Evolutionary conservation across 352 stramenopile genomes (phyloP).

Genomic region (Peronospora belbahrii): DNA sequence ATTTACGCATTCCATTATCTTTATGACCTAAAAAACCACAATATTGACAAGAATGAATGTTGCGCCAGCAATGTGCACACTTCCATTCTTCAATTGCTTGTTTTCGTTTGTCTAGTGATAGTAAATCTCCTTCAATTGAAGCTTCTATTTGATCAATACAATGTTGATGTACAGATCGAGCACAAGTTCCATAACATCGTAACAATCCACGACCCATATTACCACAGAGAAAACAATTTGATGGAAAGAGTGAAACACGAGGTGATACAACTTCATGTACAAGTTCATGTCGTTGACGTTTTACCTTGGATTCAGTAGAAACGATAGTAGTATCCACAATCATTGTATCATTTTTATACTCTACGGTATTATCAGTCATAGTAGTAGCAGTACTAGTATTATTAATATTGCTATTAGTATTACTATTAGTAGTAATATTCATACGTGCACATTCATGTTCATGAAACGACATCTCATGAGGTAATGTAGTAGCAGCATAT

Average conservation of each 20-base stretch:
- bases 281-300: constrained; percentile 28
- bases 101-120: constrained; percentile 24
- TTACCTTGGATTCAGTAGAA: constrained; percentile 6
- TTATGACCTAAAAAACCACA: constrained; percentile 72
- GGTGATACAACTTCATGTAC: too few relatives aligned
- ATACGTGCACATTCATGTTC: constrained; percentile 68
- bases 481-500: constrained; percentile 34
- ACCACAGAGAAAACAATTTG: constrained; percentile 52
- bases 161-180: constrained; percentile 45
- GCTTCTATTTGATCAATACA: constrained; percentile 56
- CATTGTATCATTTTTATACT: too few relatives aligned
- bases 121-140: constrained; percentile 1
- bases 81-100: constrained; percentile 38
- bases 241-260: constrained; percentile 40
- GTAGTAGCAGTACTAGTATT: too few relatives aligned
- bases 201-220: constrained; percentile 41
- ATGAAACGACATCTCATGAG: constrained; percentile 67
- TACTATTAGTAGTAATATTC: constrained; percentile 24
- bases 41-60: constrained; percentile 45
- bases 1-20: constrained; percentile 39
- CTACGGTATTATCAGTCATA: too few relatives aligned
- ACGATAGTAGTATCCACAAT: too few relatives aligned
- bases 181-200: constrained; percentile 48
- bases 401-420: constrained; percentile 1
- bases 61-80: constrained; percentile 57